Base-by-base conservation (phyloP, 352 stramenopile species). In the Phytophthora gonapodyides region DNA sequence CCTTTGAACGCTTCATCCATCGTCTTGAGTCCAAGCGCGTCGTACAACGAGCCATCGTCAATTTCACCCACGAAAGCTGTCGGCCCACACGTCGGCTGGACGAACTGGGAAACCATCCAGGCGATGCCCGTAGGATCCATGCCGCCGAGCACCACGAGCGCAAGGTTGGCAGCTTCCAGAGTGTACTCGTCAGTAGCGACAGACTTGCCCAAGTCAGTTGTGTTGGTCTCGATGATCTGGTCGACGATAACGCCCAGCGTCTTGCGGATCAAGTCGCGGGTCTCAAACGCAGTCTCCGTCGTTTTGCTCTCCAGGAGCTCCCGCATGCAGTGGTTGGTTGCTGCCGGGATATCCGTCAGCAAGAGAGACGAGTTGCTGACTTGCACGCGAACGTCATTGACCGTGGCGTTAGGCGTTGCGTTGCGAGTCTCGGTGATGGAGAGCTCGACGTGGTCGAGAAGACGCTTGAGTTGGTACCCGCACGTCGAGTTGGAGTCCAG, bases 71-170 rank as follows among this genome's bases (percentile, higher is more conserved):
- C 38, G 16, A 71, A 72, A 6, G 37, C 30, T 2, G 67, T 69
- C 2, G 67, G 67, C 9, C 63, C 67, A 64, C 67, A 75, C 15
- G 35, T 64, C 27, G 73, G 70, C 38, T 84, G 70, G 8, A 84
- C 49, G 45, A 77, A 84, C 38, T 82, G 61, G 3, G 66, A 59
- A 4, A 73, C 41, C 70, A 84, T 71, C 38, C 70, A 66, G 0
- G 59, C 58, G 24, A 84, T 73, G 7, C 73, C 63, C 1, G 73
- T 80, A 1, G 73, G 71, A 54, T 85, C 76, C 24, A 85, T 57
- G 5, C 49, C 61, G 12, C 63, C 45, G n/a, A 85, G 40, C 7
- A 79, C 59, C 15, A 64, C 43, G 9, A 76, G 51, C 1, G 61
- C 76, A 9, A 81, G 16, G 38, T 82, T 69, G 1, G 71, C 44